phyloP scores from a whole-genome alignment of 345 rosid genomes.

The Garcia nutans region DNA sequence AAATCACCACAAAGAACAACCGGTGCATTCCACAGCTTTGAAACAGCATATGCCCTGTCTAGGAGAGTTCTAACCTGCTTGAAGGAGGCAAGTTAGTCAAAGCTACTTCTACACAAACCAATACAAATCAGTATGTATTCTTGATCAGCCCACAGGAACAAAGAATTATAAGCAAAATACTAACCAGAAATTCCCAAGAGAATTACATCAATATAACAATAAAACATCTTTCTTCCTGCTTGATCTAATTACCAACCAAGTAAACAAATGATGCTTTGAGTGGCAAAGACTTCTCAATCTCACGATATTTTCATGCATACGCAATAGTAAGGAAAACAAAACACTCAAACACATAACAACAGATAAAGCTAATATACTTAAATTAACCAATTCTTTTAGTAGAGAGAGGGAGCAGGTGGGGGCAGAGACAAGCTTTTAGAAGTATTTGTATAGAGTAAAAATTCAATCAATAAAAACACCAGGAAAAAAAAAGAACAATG shows the following conservation, averaged over 20 bases:
- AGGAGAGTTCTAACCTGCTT: constrained; percentile 75
- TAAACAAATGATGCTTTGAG: background rate
- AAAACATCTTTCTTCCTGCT: background rate
- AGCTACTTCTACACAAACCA: background rate
- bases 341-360: too few species aligned
- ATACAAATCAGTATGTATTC: background rate
- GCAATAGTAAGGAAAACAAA: too few species aligned
- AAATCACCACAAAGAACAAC: constrained; percentile 95
- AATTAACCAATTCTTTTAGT: too few species aligned
- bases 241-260: background rate
- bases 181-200: background rate
- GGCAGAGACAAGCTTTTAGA: background rate
- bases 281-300: background rate
- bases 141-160: background rate
- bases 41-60: constrained; percentile 70
- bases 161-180: background rate
- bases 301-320: background rate
- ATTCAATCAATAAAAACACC: background rate
- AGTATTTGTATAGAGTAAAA: background rate
- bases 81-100: constrained; percentile 17
- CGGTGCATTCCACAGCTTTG: constrained; percentile 84
- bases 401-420: too few species aligned
- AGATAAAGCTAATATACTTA: too few species aligned
- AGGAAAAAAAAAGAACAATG: background rate
- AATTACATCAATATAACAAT: background rate